These are phyloP conservation scores for Fraxinus pennsylvanica DNA, from an alignment of 257 asterid species.

Conservation along the genomic window DNA sequence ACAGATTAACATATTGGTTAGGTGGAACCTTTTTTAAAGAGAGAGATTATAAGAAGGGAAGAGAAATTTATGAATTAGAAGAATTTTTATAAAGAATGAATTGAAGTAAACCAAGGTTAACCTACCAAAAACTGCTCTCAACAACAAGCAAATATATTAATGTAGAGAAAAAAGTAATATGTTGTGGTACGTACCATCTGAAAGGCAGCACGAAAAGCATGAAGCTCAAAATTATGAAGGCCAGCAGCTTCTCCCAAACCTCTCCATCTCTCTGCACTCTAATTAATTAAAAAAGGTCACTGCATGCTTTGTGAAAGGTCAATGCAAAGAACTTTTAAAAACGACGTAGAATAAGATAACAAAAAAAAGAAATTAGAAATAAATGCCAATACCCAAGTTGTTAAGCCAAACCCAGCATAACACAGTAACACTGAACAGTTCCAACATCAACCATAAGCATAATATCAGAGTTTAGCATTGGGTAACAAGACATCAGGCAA, in stretches of 20 bases:
- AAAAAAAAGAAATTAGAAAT: background rate
- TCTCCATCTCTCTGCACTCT: constrained; percentile 95
- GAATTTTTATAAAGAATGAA: constrained; percentile 9
- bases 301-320: constrained; percentile 6
- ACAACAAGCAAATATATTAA: constrained; percentile 1
- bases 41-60: background rate
- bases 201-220: constrained; percentile 88
- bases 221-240: constrained; percentile 81
- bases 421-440: background rate
- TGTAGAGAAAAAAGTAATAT: background rate
- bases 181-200: constrained; percentile 58
- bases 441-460: constrained; percentile 11
- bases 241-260: constrained; percentile 64
- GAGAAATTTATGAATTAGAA: constrained; percentile 5
- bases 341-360: constrained; percentile 6
- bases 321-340: constrained; percentile 12
- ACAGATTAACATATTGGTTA: constrained; percentile 27
- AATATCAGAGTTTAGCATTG: constrained; percentile 21
- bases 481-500: constrained; percentile 7
- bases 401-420: background rate
- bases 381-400: constrained; percentile 1
- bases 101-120: constrained; percentile 13
- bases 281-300: constrained; percentile 26
- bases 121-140: constrained; percentile 12
- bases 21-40: background rate